These are phyloP conservation scores for Picea sitchensis DNA, from an alignment of 75 land plant genomes.

Conservation along the genomic window DNA sequence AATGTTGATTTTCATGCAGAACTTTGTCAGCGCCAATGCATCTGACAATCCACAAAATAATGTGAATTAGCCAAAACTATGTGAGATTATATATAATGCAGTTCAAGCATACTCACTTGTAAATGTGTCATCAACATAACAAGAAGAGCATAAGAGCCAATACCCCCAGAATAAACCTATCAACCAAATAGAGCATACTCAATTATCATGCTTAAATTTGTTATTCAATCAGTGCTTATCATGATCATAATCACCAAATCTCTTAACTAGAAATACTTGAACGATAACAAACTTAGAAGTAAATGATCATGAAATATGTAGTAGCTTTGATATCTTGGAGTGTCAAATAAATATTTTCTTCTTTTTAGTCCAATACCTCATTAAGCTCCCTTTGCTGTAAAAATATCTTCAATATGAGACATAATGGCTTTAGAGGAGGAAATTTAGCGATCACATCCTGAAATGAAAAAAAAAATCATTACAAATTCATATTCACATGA, in stretches of 20 bases:
- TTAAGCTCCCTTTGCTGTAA: slow-evolving; percentile 96
- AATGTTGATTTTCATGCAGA: slow-evolving; percentile 17
- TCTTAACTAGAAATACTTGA: not conserved
- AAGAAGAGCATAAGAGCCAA: slow-evolving; percentile 97
- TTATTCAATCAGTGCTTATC: not conserved
- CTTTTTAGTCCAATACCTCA: slow-evolving; percentile 55
- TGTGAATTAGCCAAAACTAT: not conserved
- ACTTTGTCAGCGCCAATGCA: slow-evolving; percentile 39
- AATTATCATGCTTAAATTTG: not conserved
- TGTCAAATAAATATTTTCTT: not conserved
- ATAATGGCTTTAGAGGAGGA: slow-evolving; percentile 87
- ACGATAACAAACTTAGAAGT: not conserved
- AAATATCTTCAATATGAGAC: slow-evolving; percentile 90
- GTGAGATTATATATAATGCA: not conserved
- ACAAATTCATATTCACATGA: not conserved
- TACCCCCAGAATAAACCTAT: slow-evolving; percentile 95
- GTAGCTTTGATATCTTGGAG: slow-evolving; percentile 1
- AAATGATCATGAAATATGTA: not conserved
- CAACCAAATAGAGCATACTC: not conserved
- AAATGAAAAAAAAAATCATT: not conserved
- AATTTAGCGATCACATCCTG: slow-evolving; percentile 68
- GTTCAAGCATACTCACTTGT: slow-evolving; percentile 36
- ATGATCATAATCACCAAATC: not conserved
- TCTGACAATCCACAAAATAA: slow-evolving; percentile 16
- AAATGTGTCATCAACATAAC: slow-evolving; percentile 83